These are phyloP conservation scores for Fusarium odoratissimum DNA, from an alignment of 2,329 filamentous ascomycete species.

Conservation along the genomic window DNA sequence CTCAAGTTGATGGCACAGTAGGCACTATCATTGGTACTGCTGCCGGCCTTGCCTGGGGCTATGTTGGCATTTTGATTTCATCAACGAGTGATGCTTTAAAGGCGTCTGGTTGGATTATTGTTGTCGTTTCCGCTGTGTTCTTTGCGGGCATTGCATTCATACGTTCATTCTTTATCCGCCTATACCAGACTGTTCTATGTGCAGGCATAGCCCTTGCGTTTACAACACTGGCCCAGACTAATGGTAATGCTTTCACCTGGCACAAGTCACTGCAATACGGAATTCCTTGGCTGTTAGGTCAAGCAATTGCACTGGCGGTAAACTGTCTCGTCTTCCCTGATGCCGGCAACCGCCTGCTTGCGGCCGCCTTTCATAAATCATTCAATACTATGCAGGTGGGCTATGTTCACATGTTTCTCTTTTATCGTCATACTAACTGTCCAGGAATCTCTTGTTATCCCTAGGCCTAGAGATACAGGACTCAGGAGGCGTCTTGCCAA, in stretches of 20 bases:
- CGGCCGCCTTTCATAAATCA: conserved; percentile 58
- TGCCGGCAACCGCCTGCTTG: conserved; percentile 65
- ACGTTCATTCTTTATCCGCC: conserved; percentile 65
- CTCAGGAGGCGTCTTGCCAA: conserved; percentile 59
- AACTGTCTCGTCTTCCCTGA: conserved; percentile 64
- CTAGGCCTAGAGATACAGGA: conserved; percentile 45
- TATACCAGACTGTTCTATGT: conserved; percentile 66
- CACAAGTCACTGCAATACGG: conserved; percentile 63
- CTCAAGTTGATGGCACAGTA: conserved; percentile 66
- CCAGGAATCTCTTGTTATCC: conserved; percentile 50
- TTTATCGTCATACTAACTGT: neutral
- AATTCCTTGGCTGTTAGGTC: conserved; percentile 66
- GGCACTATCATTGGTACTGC: conserved; percentile 65
- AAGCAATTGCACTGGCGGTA: conserved; percentile 63
- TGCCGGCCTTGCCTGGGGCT: conserved; percentile 66
- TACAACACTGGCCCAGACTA: conserved; percentile 63
- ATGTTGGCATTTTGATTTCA: conserved; percentile 65
- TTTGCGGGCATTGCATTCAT: conserved; percentile 63
- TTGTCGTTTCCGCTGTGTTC: conserved; percentile 65
- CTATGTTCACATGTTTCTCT: neutral
- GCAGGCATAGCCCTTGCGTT: conserved; percentile 68
- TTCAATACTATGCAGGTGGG: conserved; percentile 60
- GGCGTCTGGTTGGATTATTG: conserved; percentile 67
- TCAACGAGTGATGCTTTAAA: conserved; percentile 57
- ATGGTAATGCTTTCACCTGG: conserved; percentile 58